Evolutionary conservation across 176 grass and related monocot genomes (phyloP), one percentile per base, ranked within the genome.

Genomic region (Triticum monococcum): DNA sequence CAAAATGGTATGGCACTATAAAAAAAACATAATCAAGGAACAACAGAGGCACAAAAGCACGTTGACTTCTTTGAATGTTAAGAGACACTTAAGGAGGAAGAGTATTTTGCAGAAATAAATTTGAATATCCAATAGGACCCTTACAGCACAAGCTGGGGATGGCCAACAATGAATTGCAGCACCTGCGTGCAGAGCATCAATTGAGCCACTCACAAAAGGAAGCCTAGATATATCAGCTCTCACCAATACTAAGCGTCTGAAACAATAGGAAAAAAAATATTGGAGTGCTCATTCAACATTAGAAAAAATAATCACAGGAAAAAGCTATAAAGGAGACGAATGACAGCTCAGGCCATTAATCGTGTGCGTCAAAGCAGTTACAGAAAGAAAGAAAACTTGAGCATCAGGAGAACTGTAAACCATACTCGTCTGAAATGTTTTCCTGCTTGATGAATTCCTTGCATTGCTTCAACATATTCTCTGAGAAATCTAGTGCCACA

Each of bases 121-220:
- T 64, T 63, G 17, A 22, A 67, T 1, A 68, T 46, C 56, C 81
- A 68, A 54, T 83, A 73, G n/a, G 56, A 68, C 48, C 16, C 90
- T 94, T 92, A 98, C 96, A 87, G 93, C 91, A 78, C 80, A 81
- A 86, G 93, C 81, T 59, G 96, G 96, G 67, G 93, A 98, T 84
- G 96, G 93, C 96, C 96, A 98, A 82, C 96, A 95, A 89, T 98
- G 96, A 38, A 98, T 66, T 72, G 96, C 96, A 81, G 96, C 96
- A 81, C 88, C 96, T 86, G 96, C 96, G 86, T 98, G 96, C 36
- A 98, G 81, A 87, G 91, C 93, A 89, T 98, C 93, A 68, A 98
- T 89, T 54, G 96, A 98, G 48, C 72, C 88, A 65, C 69, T 91
- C 59, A 72, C 25, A 72, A 98, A 92, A 71, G 96, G 96, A 16